Evolutionary conservation across 2,329 filamentous ascomycete species (phyloP).

Genomic region (Botryotinia narcissicola): DNA sequence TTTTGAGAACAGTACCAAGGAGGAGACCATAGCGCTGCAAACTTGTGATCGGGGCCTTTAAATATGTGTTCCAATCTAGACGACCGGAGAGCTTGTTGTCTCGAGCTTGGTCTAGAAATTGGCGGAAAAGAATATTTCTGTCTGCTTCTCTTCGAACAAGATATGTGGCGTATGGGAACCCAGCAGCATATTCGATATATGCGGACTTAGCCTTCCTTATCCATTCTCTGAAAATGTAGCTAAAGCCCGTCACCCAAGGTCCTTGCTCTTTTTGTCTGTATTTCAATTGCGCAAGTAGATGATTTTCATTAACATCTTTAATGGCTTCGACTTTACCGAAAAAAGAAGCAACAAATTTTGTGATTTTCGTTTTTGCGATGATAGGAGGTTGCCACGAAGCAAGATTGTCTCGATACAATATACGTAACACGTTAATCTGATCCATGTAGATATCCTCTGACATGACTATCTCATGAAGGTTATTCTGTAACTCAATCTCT

Average conservation of each 20-base stretch:
- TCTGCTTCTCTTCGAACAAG: constrained; percentile 81
- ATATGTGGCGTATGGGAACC: constrained; percentile 80
- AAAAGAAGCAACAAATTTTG: constrained; percentile 77
- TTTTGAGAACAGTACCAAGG: constrained; percentile 77
- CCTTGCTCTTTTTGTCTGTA: constrained; percentile 97
- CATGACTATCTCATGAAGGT: constrained; percentile 90
- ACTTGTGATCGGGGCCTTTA: constrained; percentile 90
- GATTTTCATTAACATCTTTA: constrained; percentile 87
- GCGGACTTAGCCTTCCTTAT: constrained; percentile 86
- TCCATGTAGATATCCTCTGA: constrained; percentile 90
- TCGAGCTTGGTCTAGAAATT: constrained; percentile 78
- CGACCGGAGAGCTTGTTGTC: constrained; percentile 77
- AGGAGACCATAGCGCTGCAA: constrained; percentile 87
- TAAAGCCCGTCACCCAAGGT: constrained; percentile 90
- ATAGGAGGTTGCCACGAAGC: constrained; percentile 71
- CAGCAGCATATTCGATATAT: constrained; percentile 89
- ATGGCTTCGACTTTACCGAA: constrained; percentile 91
- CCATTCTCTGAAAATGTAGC: constrained; percentile 97
- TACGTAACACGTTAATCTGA: constrained; percentile 79
- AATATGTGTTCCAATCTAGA: constrained; percentile 88
- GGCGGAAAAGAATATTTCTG: constrained; percentile 79
- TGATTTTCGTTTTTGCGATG: constrained; percentile 72
- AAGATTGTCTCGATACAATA: constrained; percentile 82
- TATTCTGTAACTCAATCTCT: constrained; percentile 90
- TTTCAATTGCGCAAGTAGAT: constrained; percentile 88